Conservation (phyloP, 257 asterid species). For the Fraxinus quadrangulata region DNA sequence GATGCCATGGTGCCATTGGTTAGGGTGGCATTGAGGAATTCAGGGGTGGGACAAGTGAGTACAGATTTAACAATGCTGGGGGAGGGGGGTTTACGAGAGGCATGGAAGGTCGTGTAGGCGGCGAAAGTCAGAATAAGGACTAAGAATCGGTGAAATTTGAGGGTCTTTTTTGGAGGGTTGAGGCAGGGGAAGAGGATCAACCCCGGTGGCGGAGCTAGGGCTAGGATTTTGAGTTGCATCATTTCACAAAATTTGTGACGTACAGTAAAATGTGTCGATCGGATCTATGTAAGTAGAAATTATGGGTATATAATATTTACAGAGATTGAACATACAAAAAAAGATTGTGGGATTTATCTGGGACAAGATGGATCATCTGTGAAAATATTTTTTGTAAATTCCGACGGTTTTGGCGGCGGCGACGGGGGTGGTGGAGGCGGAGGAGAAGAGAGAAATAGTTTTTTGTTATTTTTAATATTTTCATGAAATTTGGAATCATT, state of each 20-base stretch:
- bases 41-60: slow-evolving; percentile 61
- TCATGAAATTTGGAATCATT: too few relatives aligned
- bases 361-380: neutral
- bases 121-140: slow-evolving; percentile 71
- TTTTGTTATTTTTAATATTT: too few relatives aligned
- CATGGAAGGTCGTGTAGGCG: slow-evolving; percentile 89
- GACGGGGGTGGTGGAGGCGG: too few relatives aligned
- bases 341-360: neutral
- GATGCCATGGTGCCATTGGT: slow-evolving; percentile 24
- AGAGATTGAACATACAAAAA: neutral
- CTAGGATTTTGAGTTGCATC: slow-evolving; percentile 51
- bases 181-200: slow-evolving; percentile 53
- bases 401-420: too few relatives aligned
- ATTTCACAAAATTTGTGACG: slow-evolving; percentile 15
- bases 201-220: slow-evolving; percentile 61
- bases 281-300: neutral
- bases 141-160: slow-evolving; percentile 57
- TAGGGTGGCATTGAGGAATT: slow-evolving; percentile 40
- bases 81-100: slow-evolving; percentile 96
- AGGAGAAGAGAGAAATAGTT: too few relatives aligned
- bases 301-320: neutral
- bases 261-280: neutral
- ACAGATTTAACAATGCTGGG: slow-evolving; percentile 93
- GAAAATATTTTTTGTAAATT: too few relatives aligned
- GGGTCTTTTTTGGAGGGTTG: slow-evolving; percentile 50